Evolutionary conservation across 805 yeast species (phyloP), one percentile per base, ranked within the genome.

Genomic region (Sugiyamaella lignohabitans): DNA sequence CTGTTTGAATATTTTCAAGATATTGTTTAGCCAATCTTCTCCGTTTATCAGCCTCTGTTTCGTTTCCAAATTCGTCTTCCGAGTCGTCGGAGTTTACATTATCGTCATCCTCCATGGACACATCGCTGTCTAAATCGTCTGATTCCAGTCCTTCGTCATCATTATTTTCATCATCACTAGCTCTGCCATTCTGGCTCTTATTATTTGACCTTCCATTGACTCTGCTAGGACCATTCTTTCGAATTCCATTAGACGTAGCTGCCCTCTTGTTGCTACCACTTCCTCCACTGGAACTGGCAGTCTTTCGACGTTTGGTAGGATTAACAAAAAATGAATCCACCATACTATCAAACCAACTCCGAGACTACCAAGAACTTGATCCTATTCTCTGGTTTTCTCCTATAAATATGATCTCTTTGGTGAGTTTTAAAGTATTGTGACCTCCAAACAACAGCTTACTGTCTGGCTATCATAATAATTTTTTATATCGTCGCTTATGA

Each of bases 21-120:
- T 93, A 93, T 65, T 89, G 93, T 65, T 88, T 88, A 16, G 98
- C 98, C 50, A 93, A 73, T 60, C 98, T 73, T 67, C 98, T 78
- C 66, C 98, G 79, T 66, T 87, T 88, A 60, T 93, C 98, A 0
- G 96, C 94, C 5, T 89, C 94, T 41, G 79, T 46, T 43, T 46
- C 49, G 39, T 46, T 51, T 45, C 36, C 49, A 19, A 42, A 51
- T 35, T 40, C 51, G 21, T 47, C 57, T 19, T 45, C 54, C 48
- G 38, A 49, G 4, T 49, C 60, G 1, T 47, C 55, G 16, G 49
- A 52, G 2, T 53, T 64, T 2, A 42, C 48, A 34, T 46, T 54
- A 40, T 27, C 49, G 2, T 35, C 49, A 18, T 35, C 51, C 19
- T 43, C 59, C 36, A 43, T 51, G 48, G 43, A 48, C 34, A 41